These are phyloP conservation scores for Glarea lozoyensis DNA, from an alignment of 495 filamentous ascomycete species.

Conservation along the genomic window DNA sequence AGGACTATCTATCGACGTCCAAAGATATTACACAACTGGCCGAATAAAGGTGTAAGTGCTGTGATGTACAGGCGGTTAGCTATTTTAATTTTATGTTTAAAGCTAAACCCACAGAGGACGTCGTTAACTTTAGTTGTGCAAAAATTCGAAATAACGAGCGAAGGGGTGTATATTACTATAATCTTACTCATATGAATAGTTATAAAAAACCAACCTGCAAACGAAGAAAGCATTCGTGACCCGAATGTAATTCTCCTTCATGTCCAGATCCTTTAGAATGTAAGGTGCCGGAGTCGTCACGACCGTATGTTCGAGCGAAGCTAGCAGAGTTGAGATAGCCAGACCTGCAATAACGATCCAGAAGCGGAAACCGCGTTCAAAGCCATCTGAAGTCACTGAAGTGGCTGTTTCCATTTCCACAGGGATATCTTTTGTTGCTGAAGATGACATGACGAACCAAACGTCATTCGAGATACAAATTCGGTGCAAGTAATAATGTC, in stretches of 20 bases:
- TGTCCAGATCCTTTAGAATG: slow-evolving; percentile 24
- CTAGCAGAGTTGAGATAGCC: slow-evolving; percentile 9
- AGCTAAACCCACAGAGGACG: too few relatives aligned
- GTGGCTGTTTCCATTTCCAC: too few relatives aligned
- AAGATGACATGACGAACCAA: too few relatives aligned
- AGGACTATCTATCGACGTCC: slow-evolving; percentile 40
- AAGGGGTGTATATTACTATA: neutral
- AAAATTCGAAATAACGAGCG: neutral
- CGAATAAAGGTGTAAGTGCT: slow-evolving; percentile 24
- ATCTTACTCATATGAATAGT: too few relatives aligned
- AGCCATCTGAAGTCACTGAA: too few relatives aligned
- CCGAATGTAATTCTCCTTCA: slow-evolving; percentile 31
- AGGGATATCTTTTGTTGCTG: too few relatives aligned
- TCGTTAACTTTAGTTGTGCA: too few relatives aligned
- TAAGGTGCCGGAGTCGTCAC: slow-evolving; percentile 28
- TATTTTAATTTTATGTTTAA: neutral
- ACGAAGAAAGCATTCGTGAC: slow-evolving; percentile 21
- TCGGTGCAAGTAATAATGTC: too few relatives aligned
- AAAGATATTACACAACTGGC: slow-evolving; percentile 41
- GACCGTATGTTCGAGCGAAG: slow-evolving; percentile 23
- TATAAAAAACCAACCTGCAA: too few relatives aligned
- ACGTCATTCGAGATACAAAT: too few relatives aligned
- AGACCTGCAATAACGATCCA: slow-evolving; percentile 22
- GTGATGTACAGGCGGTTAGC: neutral
- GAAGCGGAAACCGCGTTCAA: too few relatives aligned